Base-by-base conservation (phyloP, 2,329 filamentous ascomycete genomes). In the Exophiala oligosperma region DNA sequence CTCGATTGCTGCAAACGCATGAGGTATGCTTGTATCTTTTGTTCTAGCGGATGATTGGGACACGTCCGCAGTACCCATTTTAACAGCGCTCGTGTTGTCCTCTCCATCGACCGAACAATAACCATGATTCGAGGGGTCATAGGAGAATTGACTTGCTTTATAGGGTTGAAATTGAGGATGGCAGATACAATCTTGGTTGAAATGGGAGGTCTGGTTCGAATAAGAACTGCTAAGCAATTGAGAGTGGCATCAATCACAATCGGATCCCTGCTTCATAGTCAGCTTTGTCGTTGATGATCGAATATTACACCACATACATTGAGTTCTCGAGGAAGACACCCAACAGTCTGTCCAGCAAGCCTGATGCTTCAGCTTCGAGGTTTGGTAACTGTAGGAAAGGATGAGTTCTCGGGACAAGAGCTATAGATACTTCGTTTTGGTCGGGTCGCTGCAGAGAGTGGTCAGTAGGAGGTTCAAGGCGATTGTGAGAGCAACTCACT, bases 351-450 rank as follows among this genome's bases (percentile, higher is more conserved):
- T 99, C 95, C 60, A 99, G 78, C 41, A 99, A 80, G 14, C 93
- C 94, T 26, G 88, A 92, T 21, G 92, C 91, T 77, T 99, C 94
- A 14, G 95, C 94, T 75, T 97, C 94, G 24, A 99, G 84, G 63
- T 87, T 90, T 58, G 87, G 84, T 47, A 89, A 84, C 62, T 91
- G 86, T 52, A 99, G 83, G 21, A 95, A 76, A 52, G 90, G 81
- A 72, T 99, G 94, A 63, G 89, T 90, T 65, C 86, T 83, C 23
- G 93, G 90, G 5, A 97, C 87, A 73, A 96, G 87, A 61, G 90
- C 85, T 52, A 97, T 80, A 24, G 92, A 97, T 43, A 95, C 89
- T 70, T 97, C 93, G 63, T 87, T 87, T 68, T 88, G 84, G 56
- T 91, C 88, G 58, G 85, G 83, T 54, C 87, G 84, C 85, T 90